These are phyloP conservation scores for Trichoderma breve DNA, from an alignment of 2,329 filamentous ascomycete species.

Conservation along the genomic window DNA sequence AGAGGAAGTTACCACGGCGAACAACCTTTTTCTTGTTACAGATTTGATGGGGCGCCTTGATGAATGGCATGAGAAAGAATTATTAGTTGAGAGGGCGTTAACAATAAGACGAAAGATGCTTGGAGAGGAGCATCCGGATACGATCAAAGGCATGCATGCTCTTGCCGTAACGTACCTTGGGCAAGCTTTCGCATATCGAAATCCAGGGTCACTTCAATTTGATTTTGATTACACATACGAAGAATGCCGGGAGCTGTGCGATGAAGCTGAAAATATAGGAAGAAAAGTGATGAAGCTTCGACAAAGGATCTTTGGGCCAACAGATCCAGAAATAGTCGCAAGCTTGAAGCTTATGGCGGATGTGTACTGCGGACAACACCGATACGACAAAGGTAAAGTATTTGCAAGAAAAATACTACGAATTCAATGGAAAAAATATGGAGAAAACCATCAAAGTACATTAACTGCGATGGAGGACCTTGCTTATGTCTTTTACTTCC, in stretches of 20 bases:
- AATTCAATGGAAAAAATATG: rapidly evolving
- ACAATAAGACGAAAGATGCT: not conserved
- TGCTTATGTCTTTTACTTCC: not conserved
- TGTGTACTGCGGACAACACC: too few relatives aligned
- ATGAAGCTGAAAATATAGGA: too few relatives aligned
- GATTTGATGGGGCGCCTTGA: not conserved
- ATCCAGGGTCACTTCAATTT: not conserved
- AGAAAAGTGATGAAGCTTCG: too few relatives aligned
- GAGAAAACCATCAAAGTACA: not conserved
- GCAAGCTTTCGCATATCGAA: not conserved
- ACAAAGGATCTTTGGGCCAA: too few relatives aligned
- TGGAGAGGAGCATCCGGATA: not conserved
- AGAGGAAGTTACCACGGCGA: rapidly evolving
- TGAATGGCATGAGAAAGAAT: not conserved
- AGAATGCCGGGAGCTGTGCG: too few relatives aligned
- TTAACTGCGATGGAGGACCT: not conserved
- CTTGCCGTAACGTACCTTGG: not conserved
- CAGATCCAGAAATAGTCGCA: too few relatives aligned
- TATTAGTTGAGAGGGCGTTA: not conserved
- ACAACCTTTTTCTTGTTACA: not conserved
- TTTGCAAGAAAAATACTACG: not conserved
- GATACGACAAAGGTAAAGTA: too few relatives aligned
- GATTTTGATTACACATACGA: too few relatives aligned
- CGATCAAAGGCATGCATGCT: not conserved
- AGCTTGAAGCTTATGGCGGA: too few relatives aligned